A percentile compares a stretch with the other conserved stretches of the same genome.
These are phyloP conservation scores for Furcasterigmium sp. DNA, from an alignment of 2,329 filamentous ascomycete species.

Conservation along the genomic window DNA sequence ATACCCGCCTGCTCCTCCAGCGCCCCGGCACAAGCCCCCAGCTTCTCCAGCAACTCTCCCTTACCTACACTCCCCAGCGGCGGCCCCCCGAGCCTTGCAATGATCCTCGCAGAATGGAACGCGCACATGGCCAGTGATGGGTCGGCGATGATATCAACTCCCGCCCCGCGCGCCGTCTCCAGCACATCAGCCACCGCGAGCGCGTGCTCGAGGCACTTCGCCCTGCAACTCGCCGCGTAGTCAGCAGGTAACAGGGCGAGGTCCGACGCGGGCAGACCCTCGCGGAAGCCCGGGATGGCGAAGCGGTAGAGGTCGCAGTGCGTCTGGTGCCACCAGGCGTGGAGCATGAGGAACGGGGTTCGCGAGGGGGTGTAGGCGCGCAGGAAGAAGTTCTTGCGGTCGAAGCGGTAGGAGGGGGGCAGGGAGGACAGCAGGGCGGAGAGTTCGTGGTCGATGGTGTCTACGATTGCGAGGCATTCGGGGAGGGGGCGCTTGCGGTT, in stretches of 20 bases:
- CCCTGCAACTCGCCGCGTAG: slow-evolving; percentile 4
- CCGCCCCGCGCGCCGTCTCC: slow-evolving; percentile 2
- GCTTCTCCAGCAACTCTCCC: not conserved
- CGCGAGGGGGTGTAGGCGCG: slow-evolving; percentile 15
- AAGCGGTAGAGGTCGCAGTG: slow-evolving; percentile 19
- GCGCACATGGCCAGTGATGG: slow-evolving; percentile 8
- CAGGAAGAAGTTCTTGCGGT: slow-evolving; percentile 13
- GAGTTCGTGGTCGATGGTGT: slow-evolving; percentile 7
- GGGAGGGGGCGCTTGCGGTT: slow-evolving; percentile 12
- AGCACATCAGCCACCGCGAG: slow-evolving; percentile 7
- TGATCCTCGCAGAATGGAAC: slow-evolving; percentile 9
- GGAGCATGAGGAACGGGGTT: slow-evolving; percentile 16
- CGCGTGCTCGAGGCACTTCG: slow-evolving; percentile 6
- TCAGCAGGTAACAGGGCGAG: not conserved
- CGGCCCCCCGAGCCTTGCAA: slow-evolving; percentile 3
- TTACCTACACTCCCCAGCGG: slow-evolving; percentile 5
- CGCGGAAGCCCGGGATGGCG: slow-evolving; percentile 11
- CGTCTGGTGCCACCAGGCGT: slow-evolving; percentile 19
- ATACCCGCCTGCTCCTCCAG: slow-evolving; percentile 5
- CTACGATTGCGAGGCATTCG: slow-evolving; percentile 5
- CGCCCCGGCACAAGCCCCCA: slow-evolving; percentile 6
- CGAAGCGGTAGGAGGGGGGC: slow-evolving; percentile 9
- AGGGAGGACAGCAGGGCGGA: slow-evolving; percentile 7
- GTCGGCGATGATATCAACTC: slow-evolving; percentile 7
- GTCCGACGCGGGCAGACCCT: slow-evolving; percentile 4